A percentile compares a stretch with the other conserved stretches of the same genome.
phyloP scores from a whole-genome alignment of 176 grass and related monocot genomes.

The Aegilops sharonensis region DNA sequence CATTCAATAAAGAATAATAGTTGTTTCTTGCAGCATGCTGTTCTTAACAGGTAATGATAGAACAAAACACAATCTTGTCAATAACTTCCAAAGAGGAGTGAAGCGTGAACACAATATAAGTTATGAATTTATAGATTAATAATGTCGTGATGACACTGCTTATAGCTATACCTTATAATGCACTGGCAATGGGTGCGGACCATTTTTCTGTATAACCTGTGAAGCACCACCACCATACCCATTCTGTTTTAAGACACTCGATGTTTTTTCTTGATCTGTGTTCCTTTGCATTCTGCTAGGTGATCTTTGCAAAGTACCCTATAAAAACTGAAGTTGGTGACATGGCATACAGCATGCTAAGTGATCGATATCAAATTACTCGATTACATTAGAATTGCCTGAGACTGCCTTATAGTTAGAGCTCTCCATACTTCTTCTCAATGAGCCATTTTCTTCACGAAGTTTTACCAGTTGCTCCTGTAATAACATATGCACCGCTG shows the following conservation, averaged over 20 bases:
- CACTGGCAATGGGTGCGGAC: slow-evolving; percentile 31
- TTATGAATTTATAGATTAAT: background rate
- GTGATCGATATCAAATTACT: slow-evolving; percentile 27
- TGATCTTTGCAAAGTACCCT: slow-evolving; percentile 50
- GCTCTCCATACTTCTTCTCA: slow-evolving; percentile 70
- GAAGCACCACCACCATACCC: slow-evolving; percentile 51
- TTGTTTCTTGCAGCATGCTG: background rate
- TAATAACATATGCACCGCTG: background rate
- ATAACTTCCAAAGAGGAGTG: background rate
- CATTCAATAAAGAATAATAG: slow-evolving; percentile 31
- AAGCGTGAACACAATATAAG: background rate
- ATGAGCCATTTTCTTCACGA: slow-evolving; percentile 70
- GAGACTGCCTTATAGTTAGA: slow-evolving; percentile 38
- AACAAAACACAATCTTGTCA: slow-evolving; percentile 1
- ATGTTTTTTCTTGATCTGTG: slow-evolving; percentile 50
- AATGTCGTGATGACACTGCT: background rate
- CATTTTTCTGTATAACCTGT: slow-evolving; percentile 49
- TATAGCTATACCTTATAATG: slow-evolving; percentile 40
- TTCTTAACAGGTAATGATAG: background rate
- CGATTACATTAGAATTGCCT: slow-evolving; percentile 54
- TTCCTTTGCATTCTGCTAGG: slow-evolving; percentile 48
- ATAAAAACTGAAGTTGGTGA: slow-evolving; percentile 18
- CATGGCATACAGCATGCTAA: background rate
- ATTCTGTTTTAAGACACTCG: slow-evolving; percentile 40
- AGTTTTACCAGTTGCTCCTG: slow-evolving; percentile 89